phyloP scores from a whole-genome alignment of 1,284 basidiomycete species.

The Termitomyces sp. region DNA sequence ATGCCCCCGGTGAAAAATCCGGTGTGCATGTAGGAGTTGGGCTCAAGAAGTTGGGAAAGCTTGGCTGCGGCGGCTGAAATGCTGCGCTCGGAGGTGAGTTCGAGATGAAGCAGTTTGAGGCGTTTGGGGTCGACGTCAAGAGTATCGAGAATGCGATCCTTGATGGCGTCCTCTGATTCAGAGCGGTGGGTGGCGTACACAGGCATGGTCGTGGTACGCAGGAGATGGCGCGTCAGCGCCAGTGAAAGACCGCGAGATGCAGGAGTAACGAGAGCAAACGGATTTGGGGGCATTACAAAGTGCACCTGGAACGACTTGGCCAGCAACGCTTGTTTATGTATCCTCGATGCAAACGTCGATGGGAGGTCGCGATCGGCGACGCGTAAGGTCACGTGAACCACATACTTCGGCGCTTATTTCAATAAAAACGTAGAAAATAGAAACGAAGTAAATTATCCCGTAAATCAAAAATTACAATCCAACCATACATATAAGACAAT shows the following conservation, averaged over 20 bases:
- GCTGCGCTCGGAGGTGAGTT: conserved; percentile 46
- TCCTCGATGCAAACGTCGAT: conserved; percentile 1
- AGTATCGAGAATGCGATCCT: conserved; percentile 37
- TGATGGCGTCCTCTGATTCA: conserved; percentile 30
- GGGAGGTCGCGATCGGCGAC: conserved; percentile 8
- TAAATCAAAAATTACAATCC: conserved; percentile 11
- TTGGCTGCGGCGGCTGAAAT: conserved; percentile 43
- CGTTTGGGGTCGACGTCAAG: conserved; percentile 40
- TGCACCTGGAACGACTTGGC: neutral
- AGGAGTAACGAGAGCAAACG: conserved; percentile 43
- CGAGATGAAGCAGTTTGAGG: conserved; percentile 44
- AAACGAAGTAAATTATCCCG: conserved; percentile 1
- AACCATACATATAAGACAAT: conserved; percentile 10
- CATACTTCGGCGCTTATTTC: conserved; percentile 4
- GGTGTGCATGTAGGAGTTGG: conserved; percentile 42
- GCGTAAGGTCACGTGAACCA: conserved; percentile 13
- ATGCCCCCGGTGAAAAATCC: conserved; percentile 55
- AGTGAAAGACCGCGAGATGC: conserved; percentile 51
- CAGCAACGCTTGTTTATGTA: neutral
- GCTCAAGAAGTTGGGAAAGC: conserved; percentile 32
- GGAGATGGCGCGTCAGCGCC: conserved; percentile 50
- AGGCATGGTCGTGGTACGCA: conserved; percentile 44
- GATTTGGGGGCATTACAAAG: conserved; percentile 23
- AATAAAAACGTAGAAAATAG: neutral
- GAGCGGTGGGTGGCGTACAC: conserved; percentile 53